Evolutionary conservation across 2,329 filamentous ascomycete species (phyloP), one percentile per base, ranked within the genome.

Genomic region (Hyphodiscus sp.): DNA sequence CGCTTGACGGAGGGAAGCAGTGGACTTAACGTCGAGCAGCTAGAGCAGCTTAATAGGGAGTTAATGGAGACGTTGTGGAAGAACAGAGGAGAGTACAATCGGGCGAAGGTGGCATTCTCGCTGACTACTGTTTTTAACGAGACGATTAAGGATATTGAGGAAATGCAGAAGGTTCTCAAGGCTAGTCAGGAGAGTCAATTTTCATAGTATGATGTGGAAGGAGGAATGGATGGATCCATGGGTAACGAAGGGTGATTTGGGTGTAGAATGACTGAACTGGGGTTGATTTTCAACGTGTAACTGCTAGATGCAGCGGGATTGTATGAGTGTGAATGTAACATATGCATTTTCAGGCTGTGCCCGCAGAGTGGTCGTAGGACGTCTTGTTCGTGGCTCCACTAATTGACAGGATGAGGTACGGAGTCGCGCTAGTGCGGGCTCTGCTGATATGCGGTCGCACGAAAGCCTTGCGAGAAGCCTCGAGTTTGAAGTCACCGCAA

Each of bases 61-160:
- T 75, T 97, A 58, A 97, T 97, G 92, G 87, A 92, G 56, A 83
- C 85, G 58, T 80, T 97, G 45, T 99, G 94, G 94, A 78, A 78
- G 56, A 80, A 80, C 56, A 80, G 91, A 48, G 79, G 82, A 47
- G 85, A 95, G 65, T 94, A 89, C 82, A 94, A 99, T 70, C 82
- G 94, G 44, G 85, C 83, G 63, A 77, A 78, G 62, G 91, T 96
- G 15, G 77, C 85, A 15, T 73, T 73, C 45, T 73, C 76, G 41
- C 78, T 95, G 41, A 76, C 75, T 43, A 75, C 79, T 16, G 82
- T 87, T 4, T 96, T 96, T 69, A 91, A 95, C 62, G 82, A 84
- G 29, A 82, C 83, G 13, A 83, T 90, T 54, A 65, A 70, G 20
- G 87, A 91, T 66, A 89, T 91, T 55, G 79, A 69, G 57, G 58